Percentiles rank a stretch among this genome's conserved stretches.
These are phyloP conservation scores for Arthrobotrys megalospora DNA, from an alignment of 2,329 filamentous ascomycete species.

Conservation along the genomic window DNA sequence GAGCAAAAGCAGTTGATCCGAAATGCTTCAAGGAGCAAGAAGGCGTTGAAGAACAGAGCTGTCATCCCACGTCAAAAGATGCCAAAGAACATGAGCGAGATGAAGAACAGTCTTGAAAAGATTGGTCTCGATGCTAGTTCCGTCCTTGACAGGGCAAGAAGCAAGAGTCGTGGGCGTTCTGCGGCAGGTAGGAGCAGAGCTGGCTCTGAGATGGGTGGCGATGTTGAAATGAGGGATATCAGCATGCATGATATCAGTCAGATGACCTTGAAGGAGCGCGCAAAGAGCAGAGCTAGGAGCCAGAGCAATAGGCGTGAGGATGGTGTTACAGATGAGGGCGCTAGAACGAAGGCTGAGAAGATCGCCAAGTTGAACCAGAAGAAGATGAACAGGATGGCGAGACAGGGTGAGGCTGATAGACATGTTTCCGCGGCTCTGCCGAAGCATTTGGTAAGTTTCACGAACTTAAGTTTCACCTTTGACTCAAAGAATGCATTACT, in stretches of 20 bases:
- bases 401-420: slow-evolving; percentile 96
- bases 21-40: slow-evolving; percentile 95
- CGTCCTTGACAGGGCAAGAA: slow-evolving; percentile 80
- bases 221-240: slow-evolving; percentile 68
- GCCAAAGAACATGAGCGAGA: slow-evolving; percentile 82
- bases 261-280: slow-evolving; percentile 73
- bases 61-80: slow-evolving; percentile 87
- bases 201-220: slow-evolving; percentile 82
- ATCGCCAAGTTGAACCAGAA: slow-evolving; percentile 92
- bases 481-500: background rate
- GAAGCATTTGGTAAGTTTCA: slow-evolving; percentile 86
- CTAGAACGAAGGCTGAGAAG: slow-evolving; percentile 84
- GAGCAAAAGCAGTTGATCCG: slow-evolving; percentile 93
- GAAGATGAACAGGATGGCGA: slow-evolving; percentile 98
- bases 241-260: slow-evolving; percentile 70
- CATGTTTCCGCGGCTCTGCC: slow-evolving; percentile 84
- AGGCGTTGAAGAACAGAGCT: slow-evolving; percentile 96
- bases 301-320: slow-evolving; percentile 78
- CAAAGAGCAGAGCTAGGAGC: slow-evolving; percentile 79
- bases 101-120: slow-evolving; percentile 86
- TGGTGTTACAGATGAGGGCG: slow-evolving; percentile 78
- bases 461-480: background rate
- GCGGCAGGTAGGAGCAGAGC: slow-evolving; percentile 74
- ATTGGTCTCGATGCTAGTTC: slow-evolving; percentile 87
- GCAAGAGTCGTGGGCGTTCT: slow-evolving; percentile 81